phyloP scores from a whole-genome alignment of 192 early-diverging fungal genomes.

The Coemansia sp. region DNA sequence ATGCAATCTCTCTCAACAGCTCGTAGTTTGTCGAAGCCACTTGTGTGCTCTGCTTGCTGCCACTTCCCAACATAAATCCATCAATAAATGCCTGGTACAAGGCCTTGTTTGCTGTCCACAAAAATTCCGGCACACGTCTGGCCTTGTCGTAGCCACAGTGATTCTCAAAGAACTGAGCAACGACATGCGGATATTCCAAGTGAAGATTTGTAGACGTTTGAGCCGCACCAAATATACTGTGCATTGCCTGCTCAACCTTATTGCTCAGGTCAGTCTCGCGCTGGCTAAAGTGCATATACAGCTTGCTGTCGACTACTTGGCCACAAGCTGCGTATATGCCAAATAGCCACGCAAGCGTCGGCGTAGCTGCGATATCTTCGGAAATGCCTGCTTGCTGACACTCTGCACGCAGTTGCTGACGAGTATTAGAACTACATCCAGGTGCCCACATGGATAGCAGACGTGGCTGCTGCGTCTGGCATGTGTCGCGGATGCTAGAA shows the following conservation, averaged over 20 bases:
- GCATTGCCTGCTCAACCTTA: neutral
- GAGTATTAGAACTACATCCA: neutral
- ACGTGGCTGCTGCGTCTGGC: neutral
- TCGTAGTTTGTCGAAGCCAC: slow-evolving; percentile 15
- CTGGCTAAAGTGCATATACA: slow-evolving; percentile 12
- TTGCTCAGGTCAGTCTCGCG: slow-evolving; percentile 9
- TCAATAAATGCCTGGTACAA: slow-evolving; percentile 24
- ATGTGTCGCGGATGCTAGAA: too few species aligned
- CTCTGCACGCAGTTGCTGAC: slow-evolving; percentile 9
- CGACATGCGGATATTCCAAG: slow-evolving; percentile 12
- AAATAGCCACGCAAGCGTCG: slow-evolving; percentile 24
- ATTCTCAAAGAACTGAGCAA: slow-evolving; percentile 33
- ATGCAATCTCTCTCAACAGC: slow-evolving; percentile 40
- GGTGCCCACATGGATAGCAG: slow-evolving; percentile 23
- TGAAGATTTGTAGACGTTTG: neutral
- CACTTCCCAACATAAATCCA: slow-evolving; percentile 14
- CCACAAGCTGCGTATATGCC: slow-evolving; percentile 28
- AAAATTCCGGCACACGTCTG: slow-evolving; percentile 28
- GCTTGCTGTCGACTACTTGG: neutral
- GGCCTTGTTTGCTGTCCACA: slow-evolving; percentile 27
- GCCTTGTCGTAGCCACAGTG: slow-evolving; percentile 9
- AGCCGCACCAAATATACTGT: slow-evolving; percentile 15
- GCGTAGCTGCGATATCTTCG: slow-evolving; percentile 12
- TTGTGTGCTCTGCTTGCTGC: neutral
- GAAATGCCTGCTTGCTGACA: slow-evolving; percentile 19